These are phyloP conservation scores for Golubevia pallescens DNA, from an alignment of 1,284 basidiomycete species.

Conservation along the genomic window DNA sequence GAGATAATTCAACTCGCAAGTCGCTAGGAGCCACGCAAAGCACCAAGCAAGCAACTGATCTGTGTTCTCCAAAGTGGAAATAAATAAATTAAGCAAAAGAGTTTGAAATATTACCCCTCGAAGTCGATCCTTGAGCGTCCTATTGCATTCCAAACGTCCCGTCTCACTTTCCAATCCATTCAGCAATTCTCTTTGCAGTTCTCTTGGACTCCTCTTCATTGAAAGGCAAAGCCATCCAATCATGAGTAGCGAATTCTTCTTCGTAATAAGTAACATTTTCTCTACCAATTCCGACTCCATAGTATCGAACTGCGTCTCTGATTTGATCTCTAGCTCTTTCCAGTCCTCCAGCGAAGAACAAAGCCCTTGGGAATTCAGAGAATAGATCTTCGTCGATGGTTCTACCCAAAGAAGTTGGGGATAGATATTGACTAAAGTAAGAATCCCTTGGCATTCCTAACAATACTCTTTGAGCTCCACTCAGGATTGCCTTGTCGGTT, in stretches of 20 bases:
- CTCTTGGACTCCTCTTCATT: neutral
- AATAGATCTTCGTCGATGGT: neutral
- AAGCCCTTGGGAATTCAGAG: neutral
- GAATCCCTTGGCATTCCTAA: neutral
- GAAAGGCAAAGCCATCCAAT: neutral
- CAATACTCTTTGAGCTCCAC: neutral
- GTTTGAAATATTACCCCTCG: too few species aligned
- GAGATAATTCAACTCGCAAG: too few species aligned
- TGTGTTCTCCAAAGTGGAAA: too few species aligned
- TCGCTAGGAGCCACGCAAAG: too few species aligned
- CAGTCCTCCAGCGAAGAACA: conserved; percentile 5
- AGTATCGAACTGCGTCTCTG: neutral
- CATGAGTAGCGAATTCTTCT: neutral
- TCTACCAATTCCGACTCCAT: neutral
- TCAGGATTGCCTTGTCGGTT: neutral
- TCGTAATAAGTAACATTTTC: neutral
- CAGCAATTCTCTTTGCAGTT: neutral
- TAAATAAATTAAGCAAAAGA: too few species aligned
- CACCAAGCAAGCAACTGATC: too few species aligned
- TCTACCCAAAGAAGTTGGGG: neutral
- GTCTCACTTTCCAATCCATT: neutral
- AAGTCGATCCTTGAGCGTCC: too few species aligned
- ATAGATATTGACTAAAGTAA: neutral
- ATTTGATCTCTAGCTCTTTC: conserved; percentile 4
- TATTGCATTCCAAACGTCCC: too few species aligned